Evolutionary conservation across 768 basidiomycete species (phyloP).

Genomic region (Coprinopsis strossmayeri): DNA sequence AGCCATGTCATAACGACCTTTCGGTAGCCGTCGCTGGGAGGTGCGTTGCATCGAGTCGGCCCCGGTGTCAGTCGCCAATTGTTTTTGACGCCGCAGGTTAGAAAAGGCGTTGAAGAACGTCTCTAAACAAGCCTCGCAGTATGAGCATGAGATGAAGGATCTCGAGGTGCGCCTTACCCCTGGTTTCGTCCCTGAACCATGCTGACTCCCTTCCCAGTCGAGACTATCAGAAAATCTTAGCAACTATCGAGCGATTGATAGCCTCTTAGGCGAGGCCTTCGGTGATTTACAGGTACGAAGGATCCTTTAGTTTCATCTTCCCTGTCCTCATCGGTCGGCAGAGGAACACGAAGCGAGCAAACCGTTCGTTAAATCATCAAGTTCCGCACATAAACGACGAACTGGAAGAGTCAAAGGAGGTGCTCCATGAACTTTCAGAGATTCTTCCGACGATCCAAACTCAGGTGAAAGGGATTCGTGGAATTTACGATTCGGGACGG

Average conservation of each 20-base stretch:
- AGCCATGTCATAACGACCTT: not conserved
- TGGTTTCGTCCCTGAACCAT: not conserved
- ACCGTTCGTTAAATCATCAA: constrained; percentile 49
- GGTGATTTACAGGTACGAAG: constrained; percentile 48
- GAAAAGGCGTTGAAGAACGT: constrained; percentile 40
- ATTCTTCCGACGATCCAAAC: constrained; percentile 55
- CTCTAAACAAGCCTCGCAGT: constrained; percentile 39
- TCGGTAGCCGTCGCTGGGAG: constrained; percentile 5
- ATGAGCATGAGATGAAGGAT: constrained; percentile 55
- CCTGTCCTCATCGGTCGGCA: not conserved
- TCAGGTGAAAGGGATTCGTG: constrained; percentile 55
- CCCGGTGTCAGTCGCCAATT: not conserved
- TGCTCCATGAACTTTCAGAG: constrained; percentile 49
- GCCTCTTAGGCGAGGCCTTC: constrained; percentile 59
- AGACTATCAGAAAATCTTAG: constrained; percentile 64
- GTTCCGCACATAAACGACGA: constrained; percentile 57
- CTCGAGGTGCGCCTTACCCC: constrained; percentile 38
- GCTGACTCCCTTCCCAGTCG: constrained; percentile 30
- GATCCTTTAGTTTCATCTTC: constrained; percentile 2
- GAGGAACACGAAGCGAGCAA: constrained; percentile 54
- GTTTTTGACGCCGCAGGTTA: constrained; percentile 20
- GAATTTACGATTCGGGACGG: constrained; percentile 67
- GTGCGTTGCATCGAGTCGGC: not conserved
- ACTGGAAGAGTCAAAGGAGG: constrained; percentile 54
- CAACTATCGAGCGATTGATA: constrained; percentile 71